Conservation (phyloP, 2,329 filamentous ascomycete genomes). For the Colletotrichum zoysiae region DNA sequence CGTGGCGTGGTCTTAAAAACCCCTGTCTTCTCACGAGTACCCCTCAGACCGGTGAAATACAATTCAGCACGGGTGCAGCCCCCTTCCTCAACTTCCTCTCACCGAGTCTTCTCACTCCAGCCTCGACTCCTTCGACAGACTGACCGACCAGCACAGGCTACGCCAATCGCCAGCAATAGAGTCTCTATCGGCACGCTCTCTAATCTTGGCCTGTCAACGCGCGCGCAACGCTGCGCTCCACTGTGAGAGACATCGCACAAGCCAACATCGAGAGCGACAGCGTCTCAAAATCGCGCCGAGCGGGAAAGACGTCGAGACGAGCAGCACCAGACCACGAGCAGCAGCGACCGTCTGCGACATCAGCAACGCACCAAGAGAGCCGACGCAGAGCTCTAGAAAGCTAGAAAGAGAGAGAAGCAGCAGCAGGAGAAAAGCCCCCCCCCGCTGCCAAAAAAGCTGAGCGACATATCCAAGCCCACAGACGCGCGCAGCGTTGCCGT, state of each 20-base stretch:
- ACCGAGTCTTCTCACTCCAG: slow-evolving; percentile 57
- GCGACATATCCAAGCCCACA: slow-evolving; percentile 32
- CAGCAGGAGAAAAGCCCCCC: slow-evolving; percentile 11
- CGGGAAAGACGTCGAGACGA: slow-evolving; percentile 27
- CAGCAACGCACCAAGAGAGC: slow-evolving; percentile 12
- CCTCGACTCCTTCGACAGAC: slow-evolving; percentile 47
- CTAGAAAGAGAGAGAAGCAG: slow-evolving; percentile 35
- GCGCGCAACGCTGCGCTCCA: slow-evolving; percentile 41
- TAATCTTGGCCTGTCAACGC: slow-evolving; percentile 34
- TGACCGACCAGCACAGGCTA: slow-evolving; percentile 40
- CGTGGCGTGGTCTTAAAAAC: slow-evolving; percentile 43
- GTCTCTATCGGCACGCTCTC: slow-evolving; percentile 41
- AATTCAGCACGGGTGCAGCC: slow-evolving; percentile 54
- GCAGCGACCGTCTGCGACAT: slow-evolving; percentile 26
- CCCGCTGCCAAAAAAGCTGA: slow-evolving; percentile 8
- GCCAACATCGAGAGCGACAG: slow-evolving; percentile 28
- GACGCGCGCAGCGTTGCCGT: slow-evolving; percentile 30
- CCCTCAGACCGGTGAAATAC: slow-evolving; percentile 58
- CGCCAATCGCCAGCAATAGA: slow-evolving; percentile 41
- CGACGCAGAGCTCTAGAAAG: slow-evolving; percentile 15
- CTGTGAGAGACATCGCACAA: slow-evolving; percentile 40
- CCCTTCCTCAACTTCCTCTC: slow-evolving; percentile 52
- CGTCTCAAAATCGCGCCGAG: slow-evolving; percentile 25
- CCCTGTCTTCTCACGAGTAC: slow-evolving; percentile 52
- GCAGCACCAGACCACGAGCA: slow-evolving; percentile 35